Base-by-base conservation (phyloP, 164 flowering plant genomes). In the Magnolia changhungtana region DNA sequence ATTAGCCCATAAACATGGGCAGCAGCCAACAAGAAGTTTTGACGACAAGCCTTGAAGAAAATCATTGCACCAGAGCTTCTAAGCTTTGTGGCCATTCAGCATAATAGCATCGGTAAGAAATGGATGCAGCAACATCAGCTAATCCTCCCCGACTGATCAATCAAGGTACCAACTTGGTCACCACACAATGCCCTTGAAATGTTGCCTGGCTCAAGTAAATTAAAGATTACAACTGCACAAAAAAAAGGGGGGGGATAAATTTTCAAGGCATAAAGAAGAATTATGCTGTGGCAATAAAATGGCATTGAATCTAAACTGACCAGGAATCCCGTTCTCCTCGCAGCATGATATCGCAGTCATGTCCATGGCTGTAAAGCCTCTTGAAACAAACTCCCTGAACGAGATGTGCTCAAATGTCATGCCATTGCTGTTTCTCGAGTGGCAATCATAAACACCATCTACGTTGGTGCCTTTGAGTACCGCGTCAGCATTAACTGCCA, bases 161-260 rank as follows among this genome's bases (percentile, higher is more conserved):
- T 86, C 72, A 93, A 74, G 50, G 91, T 91, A 71, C 98, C 98
- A 61, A 95, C 89, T 79, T 84, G 93, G 55, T 95, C 97, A 73
- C 98, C 98, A 73, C 93, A 91, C 68, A 95, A 86, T n/a, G 97
- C 98, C 83, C 89, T 91, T 63, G 94, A 93, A 66, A 93, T 92
- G 84, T 92, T 93, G 31, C 98, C 98, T 27, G 95, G 92, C 78
- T 91, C 94, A 58, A 86, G 88, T 67, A 95, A 89, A 85, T 93
- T 91, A 78, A 93, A 95, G 51, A 92, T 82, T 71, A 90, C 91
- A 79, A 95, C 97, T 93, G 88, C 83, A 81, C 77, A 59, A 55
- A 31, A 8, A 20, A 55, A 69, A 37, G 7, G 7, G 0, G 6
- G 6, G 45, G 45, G 5, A 37, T 5, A 37, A 37, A 37, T 37